Conservation (phyloP, 2,329 filamentous ascomycete species). For the Aspergillus spinulosporus region DNA sequence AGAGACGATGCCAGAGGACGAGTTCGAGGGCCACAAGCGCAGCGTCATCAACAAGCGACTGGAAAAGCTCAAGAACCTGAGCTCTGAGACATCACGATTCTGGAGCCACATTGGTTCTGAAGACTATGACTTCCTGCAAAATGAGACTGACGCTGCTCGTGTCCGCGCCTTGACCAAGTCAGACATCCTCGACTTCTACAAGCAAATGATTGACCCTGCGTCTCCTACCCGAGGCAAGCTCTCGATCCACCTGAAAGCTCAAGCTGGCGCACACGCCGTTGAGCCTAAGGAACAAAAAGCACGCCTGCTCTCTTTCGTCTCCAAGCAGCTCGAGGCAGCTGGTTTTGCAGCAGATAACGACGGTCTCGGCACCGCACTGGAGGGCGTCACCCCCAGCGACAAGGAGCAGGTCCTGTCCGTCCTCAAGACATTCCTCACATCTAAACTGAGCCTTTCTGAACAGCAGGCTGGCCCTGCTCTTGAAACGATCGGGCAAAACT, state of each 20-base stretch:
- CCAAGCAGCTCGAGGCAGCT: constrained; percentile 50
- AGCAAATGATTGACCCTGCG: constrained; percentile 70
- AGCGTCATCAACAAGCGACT: constrained; percentile 83
- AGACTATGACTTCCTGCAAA: constrained; percentile 84
- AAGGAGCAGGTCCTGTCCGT: constrained; percentile 53
- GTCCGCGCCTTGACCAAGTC: constrained; percentile 74
- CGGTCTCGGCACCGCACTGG: constrained; percentile 47
- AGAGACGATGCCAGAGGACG: constrained; percentile 72
- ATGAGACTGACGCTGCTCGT: constrained; percentile 73
- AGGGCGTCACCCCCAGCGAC: constrained; percentile 48
- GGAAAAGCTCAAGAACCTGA: constrained; percentile 89
- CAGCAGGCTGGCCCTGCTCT: constrained; percentile 53
- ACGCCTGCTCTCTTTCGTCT: constrained; percentile 45
- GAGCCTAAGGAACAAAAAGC: constrained; percentile 46
- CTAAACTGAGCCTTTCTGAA: constrained; percentile 51
- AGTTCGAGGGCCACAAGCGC: constrained; percentile 88
- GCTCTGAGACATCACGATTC: constrained; percentile 77
- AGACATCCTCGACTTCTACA: constrained; percentile 79
- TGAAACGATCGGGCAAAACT: constrained; percentile 51
- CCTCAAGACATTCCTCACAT: constrained; percentile 53
- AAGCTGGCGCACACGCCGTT: constrained; percentile 53
- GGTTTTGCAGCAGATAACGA: constrained; percentile 47
- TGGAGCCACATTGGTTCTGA: constrained; percentile 85
- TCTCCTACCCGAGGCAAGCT: constrained; percentile 78
- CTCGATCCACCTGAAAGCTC: constrained; percentile 78